These are phyloP conservation scores for Aspergillus vadensis DNA, from an alignment of 2,329 filamentous ascomycete genomes.

Conservation along the genomic window DNA sequence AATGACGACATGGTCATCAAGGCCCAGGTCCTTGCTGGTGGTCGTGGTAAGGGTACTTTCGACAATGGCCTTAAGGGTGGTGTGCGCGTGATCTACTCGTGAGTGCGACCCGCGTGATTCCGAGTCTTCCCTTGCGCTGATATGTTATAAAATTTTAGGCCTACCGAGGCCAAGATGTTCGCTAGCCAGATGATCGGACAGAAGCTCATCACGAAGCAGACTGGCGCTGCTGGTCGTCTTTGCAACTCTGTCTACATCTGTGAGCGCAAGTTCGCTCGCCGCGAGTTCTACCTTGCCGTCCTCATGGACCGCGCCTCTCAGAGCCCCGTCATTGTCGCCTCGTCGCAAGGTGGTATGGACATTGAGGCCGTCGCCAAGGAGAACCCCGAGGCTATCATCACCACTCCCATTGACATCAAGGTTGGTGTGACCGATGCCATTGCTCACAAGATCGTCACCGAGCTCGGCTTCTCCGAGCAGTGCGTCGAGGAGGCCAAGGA, in stretches of 20 bases:
- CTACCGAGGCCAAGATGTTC: slow-evolving; percentile 94
- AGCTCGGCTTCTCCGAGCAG: slow-evolving; percentile 96
- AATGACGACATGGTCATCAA: slow-evolving; percentile 99
- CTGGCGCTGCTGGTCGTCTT: slow-evolving; percentile 85
- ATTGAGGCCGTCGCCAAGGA: slow-evolving; percentile 99
- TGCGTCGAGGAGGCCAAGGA: slow-evolving; percentile 94
- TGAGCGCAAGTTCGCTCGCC: slow-evolving; percentile 98
- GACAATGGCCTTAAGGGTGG: slow-evolving; percentile 99
- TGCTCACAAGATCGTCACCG: slow-evolving; percentile 81
- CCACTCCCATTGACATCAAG: slow-evolving; percentile 92
- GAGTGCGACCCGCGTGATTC: slow-evolving; percentile 34
- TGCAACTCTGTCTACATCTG: slow-evolving; percentile 99
- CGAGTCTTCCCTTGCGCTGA: slow-evolving; percentile 17
- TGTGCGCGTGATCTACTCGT: slow-evolving; percentile 98
- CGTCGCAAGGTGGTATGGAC: slow-evolving; percentile 98
- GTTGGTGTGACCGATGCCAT: slow-evolving; percentile 94
- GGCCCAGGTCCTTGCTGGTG: slow-evolving; percentile 96
- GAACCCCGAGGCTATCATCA: slow-evolving; percentile 91
- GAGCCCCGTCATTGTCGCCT: slow-evolving; percentile 92
- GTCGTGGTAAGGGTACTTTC: slow-evolving; percentile 95
- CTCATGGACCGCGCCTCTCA: slow-evolving; percentile 96
- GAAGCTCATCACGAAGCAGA: slow-evolving; percentile 99
- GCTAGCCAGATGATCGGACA: slow-evolving; percentile 99
- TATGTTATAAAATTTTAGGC: slow-evolving; percentile 46
- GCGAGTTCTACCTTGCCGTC: slow-evolving; percentile 98